A percentile compares a stretch with the other conserved stretches of the same genome.
Conservation (phyloP, 2,329 filamentous ascomycete genomes). For the Trichoderma koningiopsis region DNA sequence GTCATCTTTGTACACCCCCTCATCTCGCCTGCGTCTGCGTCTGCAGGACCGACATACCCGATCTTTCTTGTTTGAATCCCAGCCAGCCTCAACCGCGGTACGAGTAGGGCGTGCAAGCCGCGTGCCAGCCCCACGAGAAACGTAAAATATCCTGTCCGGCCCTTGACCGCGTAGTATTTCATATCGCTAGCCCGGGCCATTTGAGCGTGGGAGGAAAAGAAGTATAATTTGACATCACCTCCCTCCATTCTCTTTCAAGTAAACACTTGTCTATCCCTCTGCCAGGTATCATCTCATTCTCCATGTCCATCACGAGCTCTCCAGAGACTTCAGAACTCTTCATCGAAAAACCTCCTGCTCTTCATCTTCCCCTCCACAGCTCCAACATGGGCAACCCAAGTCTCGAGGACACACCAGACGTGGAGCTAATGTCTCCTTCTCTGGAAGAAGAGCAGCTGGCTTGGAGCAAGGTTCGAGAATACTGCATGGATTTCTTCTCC, state of each 20-base stretch:
- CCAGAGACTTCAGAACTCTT: conserved; percentile 41
- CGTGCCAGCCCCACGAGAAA: conserved; percentile 15
- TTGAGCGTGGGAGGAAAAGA: background rate
- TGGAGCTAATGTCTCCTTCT: conserved; percentile 22
- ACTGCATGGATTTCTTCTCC: conserved; percentile 60
- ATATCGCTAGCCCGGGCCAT: conserved; percentile 1
- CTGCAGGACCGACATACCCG: conserved; percentile 19
- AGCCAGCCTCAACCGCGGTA: conserved; percentile 7
- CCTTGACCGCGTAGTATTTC: conserved; percentile 1
- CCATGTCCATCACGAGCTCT: conserved; percentile 37
- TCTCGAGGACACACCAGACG: background rate
- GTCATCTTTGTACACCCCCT: conserved; percentile 8
- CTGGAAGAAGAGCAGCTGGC: conserved; percentile 31
- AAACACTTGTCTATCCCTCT: background rate
- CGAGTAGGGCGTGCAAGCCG: background rate
- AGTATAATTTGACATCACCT: conserved; percentile 22
- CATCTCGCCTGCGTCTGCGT: conserved; percentile 22
- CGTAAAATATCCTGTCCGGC: background rate
- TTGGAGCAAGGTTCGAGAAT: conserved; percentile 57
- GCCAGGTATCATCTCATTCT: background rate
- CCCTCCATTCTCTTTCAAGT: conserved; percentile 5
- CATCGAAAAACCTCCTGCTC: conserved; percentile 37
- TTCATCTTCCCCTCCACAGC: conserved; percentile 34
- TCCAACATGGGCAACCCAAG: conserved; percentile 30
- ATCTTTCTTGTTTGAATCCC: conserved; percentile 1